Evolutionary conservation across 768 basidiomycete genomes (phyloP).

Genomic region (Auricularia sp.): DNA sequence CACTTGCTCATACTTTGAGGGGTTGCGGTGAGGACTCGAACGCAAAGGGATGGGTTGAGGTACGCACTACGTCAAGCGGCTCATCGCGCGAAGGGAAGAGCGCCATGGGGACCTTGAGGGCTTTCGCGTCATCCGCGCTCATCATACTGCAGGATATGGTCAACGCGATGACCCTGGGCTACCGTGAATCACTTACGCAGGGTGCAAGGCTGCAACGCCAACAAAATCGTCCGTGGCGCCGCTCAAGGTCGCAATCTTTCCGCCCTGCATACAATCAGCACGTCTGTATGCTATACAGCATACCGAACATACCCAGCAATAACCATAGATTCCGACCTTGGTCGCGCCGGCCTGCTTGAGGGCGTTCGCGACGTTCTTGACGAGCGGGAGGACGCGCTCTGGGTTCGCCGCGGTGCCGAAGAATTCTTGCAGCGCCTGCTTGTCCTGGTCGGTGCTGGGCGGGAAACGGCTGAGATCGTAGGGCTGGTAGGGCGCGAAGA

Average conservation of each 20-base stretch:
- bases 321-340: constrained; percentile 30
- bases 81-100: constrained; percentile 53
- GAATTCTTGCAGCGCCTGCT: constrained; percentile 44
- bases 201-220: constrained; percentile 43
- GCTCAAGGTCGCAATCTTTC: constrained; percentile 37
- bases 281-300: neutral
- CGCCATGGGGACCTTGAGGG: constrained; percentile 41
- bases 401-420: constrained; percentile 45
- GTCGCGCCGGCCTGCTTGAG: constrained; percentile 34
- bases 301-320: constrained; percentile 39
- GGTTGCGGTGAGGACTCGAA: neutral
- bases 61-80: constrained; percentile 37
- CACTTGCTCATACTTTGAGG: constrained; percentile 38
- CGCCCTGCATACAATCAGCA: constrained; percentile 24
- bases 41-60: too few species aligned
- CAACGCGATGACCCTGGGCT: neutral
- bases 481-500: constrained; percentile 44
- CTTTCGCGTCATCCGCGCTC: constrained; percentile 37
- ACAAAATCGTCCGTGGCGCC: constrained; percentile 30
- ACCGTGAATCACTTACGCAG: constrained; percentile 34
- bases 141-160: constrained; percentile 31
- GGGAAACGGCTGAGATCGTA: constrained; percentile 43
- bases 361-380: constrained; percentile 29
- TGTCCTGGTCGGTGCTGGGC: constrained; percentile 41
- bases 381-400: constrained; percentile 27